Evolutionary conservation across 805 yeast species (phyloP), one percentile per base, ranked within the genome.

Genomic region (Saccharomycopsis amapae): DNA sequence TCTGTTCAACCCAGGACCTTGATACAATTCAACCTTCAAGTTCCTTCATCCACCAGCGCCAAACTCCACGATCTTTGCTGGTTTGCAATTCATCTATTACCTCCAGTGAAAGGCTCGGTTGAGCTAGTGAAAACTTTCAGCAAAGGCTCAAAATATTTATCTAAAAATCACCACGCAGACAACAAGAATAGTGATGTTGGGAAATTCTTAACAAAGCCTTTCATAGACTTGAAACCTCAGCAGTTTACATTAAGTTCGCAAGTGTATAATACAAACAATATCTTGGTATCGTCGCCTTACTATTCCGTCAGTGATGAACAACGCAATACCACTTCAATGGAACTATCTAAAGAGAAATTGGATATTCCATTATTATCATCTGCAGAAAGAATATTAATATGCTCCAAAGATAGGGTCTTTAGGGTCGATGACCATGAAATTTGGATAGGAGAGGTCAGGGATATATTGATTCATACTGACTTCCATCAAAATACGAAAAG

Each of bases 381-480:
- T 20, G 71, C 78, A 28, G 88, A 81, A 51, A 64, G 78, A 39
- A 74, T 79, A 1, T 63, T 85, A 50, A 72, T 85, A 17, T 85
- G 93, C 59, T 67, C 73, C 45, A 75, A 73, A 44, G 65, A 62
- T 38, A 64, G 69, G 22, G 75, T 72, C 3, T 70, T 83, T 42
- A 60, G 60, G 9, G 81, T 87, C 1, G 88, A 84, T 50, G 87
- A 84, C 57, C 97, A 90, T 63, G 96, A 89, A 59, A 78, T 90
- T 3, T 86, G 96, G 93, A 77, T 88, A 3, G 96, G 86, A 2
- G 72, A 76, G 49, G 94, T 90, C 3, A 64, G 68, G 31, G 82
- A 82, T 34, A 74, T 83, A 2, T 52, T 73, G 10, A 57, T 56
- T 0, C 55, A 44, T 25, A 19, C 24, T 9, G 30, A 28, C 17